Evolutionary conservation across 768 basidiomycete species (phyloP).

Genomic region (Suillus fuscotomentosus): DNA sequence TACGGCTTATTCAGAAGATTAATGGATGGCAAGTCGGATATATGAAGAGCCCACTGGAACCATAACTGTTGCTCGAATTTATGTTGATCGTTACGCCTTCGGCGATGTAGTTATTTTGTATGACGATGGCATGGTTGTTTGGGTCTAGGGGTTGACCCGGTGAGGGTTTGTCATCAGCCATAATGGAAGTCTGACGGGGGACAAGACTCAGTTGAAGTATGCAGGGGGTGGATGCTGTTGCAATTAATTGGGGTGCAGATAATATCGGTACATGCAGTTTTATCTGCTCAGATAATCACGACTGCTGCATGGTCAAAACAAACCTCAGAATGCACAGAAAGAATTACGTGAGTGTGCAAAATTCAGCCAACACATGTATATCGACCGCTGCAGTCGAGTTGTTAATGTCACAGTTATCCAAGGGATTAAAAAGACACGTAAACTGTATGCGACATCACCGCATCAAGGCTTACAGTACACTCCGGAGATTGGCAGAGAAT

Average conservation of each 20-base stretch:
- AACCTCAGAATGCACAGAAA: not conserved
- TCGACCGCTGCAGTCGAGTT: not conserved
- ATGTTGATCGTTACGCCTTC: not conserved
- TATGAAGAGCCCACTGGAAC: not conserved
- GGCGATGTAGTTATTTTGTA: not conserved
- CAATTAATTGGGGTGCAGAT: not conserved
- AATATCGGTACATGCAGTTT: not conserved
- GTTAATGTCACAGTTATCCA: not conserved
- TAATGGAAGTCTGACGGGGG: not conserved
- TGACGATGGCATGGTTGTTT: not conserved
- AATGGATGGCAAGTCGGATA: not conserved
- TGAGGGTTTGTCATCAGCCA: not conserved
- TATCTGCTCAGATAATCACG: not conserved
- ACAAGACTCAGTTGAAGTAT: not conserved
- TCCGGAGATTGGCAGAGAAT: too few species aligned
- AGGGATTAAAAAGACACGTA: not conserved
- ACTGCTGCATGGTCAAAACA: not conserved
- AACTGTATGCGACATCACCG: not conserved
- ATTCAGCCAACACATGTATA: not conserved
- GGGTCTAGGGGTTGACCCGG: not conserved
- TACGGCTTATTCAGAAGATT: not conserved
- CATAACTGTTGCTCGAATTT: not conserved
- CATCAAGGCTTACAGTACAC: too few species aligned
- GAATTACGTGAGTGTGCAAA: not conserved
- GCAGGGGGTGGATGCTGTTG: not conserved